Evolutionary conservation across 1,139 yeast species (phyloP).

Genomic region (Hansenula sp.): DNA sequence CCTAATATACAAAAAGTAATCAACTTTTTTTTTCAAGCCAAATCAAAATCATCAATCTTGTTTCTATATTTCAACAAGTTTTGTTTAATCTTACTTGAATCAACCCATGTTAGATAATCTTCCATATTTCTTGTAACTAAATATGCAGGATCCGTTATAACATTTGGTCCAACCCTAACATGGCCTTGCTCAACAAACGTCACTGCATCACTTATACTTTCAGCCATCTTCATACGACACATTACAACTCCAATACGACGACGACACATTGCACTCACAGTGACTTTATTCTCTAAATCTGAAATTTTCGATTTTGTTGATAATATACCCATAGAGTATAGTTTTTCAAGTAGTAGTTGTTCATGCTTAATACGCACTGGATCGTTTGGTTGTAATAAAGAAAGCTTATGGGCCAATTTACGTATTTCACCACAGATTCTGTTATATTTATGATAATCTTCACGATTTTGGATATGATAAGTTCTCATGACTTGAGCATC

Average conservation of each 20-base stretch:
- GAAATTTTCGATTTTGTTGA: conserved; percentile 87
- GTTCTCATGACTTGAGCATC: conserved; percentile 94
- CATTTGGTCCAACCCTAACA: conserved; percentile 94
- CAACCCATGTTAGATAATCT: conserved; percentile 97
- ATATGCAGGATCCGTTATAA: conserved; percentile 93
- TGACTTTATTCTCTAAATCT: conserved; percentile 83
- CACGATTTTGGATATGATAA: conserved; percentile 90
- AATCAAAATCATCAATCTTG: conserved; percentile 73
- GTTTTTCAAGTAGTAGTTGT: conserved; percentile 76
- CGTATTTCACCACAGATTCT: conserved; percentile 88
- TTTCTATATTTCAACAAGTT: conserved; percentile 87
- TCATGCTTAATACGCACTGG: conserved; percentile 86
- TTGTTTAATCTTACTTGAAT: conserved; percentile 85
- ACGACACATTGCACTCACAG: conserved; percentile 90
- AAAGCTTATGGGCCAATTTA: conserved; percentile 78
- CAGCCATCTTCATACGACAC: conserved; percentile 95
- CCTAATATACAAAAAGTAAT: neutral
- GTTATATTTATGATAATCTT: conserved; percentile 92
- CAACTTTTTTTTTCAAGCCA: conserved; percentile 41
- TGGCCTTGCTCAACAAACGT: conserved; percentile 96
- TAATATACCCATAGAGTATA: conserved; percentile 82
- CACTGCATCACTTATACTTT: conserved; percentile 82
- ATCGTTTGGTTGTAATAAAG: conserved; percentile 81
- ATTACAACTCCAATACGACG: conserved; percentile 92
- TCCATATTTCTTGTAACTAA: conserved; percentile 90